Evolutionary conservation across 2,329 filamentous ascomycete species (phyloP).

Genomic region (Monosporascus sp.): DNA sequence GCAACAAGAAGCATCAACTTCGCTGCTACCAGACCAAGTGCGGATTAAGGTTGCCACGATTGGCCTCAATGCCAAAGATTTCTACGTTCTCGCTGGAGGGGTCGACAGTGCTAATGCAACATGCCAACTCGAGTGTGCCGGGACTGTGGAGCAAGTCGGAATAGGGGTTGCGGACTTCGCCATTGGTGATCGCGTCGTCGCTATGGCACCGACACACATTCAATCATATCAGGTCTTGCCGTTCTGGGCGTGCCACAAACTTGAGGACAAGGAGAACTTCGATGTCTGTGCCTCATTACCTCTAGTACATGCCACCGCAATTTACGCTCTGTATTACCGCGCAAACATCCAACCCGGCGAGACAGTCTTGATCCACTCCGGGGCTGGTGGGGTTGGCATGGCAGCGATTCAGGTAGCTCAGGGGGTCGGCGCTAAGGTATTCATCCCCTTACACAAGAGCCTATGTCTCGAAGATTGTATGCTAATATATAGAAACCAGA

Average conservation of each 20-base stretch:
- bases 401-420: background rate
- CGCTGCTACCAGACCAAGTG: background rate
- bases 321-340: background rate
- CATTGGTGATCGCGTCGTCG: constrained; percentile 3
- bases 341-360: background rate
- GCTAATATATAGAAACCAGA: background rate
- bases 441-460: too few species aligned
- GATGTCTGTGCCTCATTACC: background rate
- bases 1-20: background rate
- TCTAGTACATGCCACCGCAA: background rate
- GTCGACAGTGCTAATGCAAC: constrained; percentile 7
- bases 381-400: background rate
- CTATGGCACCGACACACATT: constrained; percentile 5
- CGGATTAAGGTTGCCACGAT: constrained; percentile 7
- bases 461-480: background rate
- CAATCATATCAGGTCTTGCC: constrained; percentile 2
- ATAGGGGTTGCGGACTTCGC: background rate
- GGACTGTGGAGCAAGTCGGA: background rate
- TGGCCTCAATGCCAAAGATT: constrained; percentile 10
- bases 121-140: constrained; percentile 6
- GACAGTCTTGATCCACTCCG: background rate
- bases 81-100: constrained; percentile 7
- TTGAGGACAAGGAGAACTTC: background rate
- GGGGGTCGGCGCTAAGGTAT: background rate
- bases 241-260: constrained; percentile 4